A percentile compares a stretch with the other conserved stretches of the same genome.
Evolutionary conservation across 768 basidiomycete species (phyloP).

Genomic region (Rhizopogon sp.): DNA sequence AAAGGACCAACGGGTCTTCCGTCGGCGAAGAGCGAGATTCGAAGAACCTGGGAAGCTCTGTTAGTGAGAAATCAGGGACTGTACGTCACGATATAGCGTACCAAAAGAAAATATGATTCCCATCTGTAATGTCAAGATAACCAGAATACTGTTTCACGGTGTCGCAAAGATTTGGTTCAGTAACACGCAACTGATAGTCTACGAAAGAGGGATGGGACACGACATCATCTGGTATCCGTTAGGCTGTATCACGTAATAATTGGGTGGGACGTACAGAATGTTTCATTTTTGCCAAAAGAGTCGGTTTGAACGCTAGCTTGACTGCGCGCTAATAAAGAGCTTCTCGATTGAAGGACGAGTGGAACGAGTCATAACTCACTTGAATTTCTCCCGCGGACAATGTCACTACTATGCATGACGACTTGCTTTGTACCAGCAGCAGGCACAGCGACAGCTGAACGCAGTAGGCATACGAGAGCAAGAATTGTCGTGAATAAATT

Average conservation of each 20-base stretch:
- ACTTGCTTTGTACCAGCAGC: background rate
- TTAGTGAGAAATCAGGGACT: background rate
- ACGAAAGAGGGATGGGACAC: background rate
- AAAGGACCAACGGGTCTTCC: conserved; percentile 22
- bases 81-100: background rate
- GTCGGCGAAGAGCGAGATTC: conserved; percentile 20
- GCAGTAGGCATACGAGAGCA: background rate
- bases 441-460: background rate
- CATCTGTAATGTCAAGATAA: conserved; percentile 52
- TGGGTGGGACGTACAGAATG: background rate
- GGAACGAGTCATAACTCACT: background rate
- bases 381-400: background rate
- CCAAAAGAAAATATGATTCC: conserved; percentile 35
- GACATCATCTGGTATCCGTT: background rate
- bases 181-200: conserved; percentile 24
- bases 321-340: background rate
- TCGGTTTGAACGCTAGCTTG: no score
- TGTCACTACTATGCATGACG: background rate
- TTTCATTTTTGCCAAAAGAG: background rate
- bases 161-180: conserved; percentile 45
- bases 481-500: background rate
- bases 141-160: conserved; percentile 49
- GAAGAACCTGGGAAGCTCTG: conserved; percentile 23
- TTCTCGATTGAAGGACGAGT: background rate
- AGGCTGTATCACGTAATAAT: background rate